Percentiles rank a stretch among this genome's conserved stretches.
These are phyloP conservation scores for Clarkia xantiana DNA, from an alignment of 345 rosid genomes.

Conservation along the genomic window DNA sequence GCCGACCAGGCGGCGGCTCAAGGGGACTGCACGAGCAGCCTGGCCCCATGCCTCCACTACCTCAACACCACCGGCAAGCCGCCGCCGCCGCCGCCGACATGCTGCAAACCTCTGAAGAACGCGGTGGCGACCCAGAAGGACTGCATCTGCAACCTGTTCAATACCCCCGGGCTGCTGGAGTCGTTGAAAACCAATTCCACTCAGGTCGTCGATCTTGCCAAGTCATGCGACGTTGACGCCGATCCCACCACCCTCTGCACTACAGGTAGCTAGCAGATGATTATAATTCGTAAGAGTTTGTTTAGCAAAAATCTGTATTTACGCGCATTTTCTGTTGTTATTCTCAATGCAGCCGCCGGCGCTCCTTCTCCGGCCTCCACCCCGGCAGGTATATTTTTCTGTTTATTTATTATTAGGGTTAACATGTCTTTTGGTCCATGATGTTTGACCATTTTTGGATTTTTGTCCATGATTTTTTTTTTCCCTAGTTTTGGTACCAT, in stretches of 20 bases:
- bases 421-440: too few relatives aligned
- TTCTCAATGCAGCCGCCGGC: too few relatives aligned
- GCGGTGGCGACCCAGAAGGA: slow-evolving; percentile 11
- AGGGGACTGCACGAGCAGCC: not conserved
- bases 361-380: too few relatives aligned
- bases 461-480: too few relatives aligned
- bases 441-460: too few relatives aligned
- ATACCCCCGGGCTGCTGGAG: slow-evolving; percentile 12
- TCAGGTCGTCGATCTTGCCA: slow-evolving; percentile 9
- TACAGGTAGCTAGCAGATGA: too few relatives aligned
- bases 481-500: too few relatives aligned
- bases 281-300: too few relatives aligned
- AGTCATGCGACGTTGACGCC: slow-evolving; percentile 8
- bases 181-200: slow-evolving; percentile 6
- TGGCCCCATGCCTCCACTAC: slow-evolving; percentile 11
- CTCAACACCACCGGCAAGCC: slow-evolving; percentile 10
- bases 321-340: too few relatives aligned
- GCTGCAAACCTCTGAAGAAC: slow-evolving; percentile 15
- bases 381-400: too few relatives aligned
- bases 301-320: too few relatives aligned
- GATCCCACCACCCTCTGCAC: slow-evolving; percentile 3
- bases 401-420: too few relatives aligned
- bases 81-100: slow-evolving; percentile 14
- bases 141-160: slow-evolving; percentile 18
- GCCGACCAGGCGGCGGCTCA: not conserved